Conservation (phyloP, 164 flowering plant species). For the Euptelea pleiosperma region DNA sequence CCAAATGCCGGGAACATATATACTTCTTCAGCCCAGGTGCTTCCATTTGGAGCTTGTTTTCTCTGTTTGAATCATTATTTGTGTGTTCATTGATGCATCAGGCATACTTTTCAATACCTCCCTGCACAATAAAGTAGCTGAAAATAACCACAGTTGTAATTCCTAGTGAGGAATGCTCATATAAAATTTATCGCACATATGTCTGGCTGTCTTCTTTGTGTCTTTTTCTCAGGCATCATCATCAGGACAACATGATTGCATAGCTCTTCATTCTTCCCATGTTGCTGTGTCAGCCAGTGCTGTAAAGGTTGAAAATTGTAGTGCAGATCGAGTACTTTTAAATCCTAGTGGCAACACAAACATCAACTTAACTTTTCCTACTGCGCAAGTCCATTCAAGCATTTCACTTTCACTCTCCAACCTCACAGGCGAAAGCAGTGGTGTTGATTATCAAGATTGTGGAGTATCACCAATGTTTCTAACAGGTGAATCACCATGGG, state of each 20-base stretch:
- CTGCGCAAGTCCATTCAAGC: conserved; percentile 44
- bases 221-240: conserved; percentile 33
- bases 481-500: conserved; percentile 60
- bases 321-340: conserved; percentile 27
- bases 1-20: too few relatives aligned
- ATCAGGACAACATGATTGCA: conserved; percentile 35
- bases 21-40: too few relatives aligned
- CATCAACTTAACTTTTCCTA: conserved; percentile 38
- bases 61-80: too few relatives aligned
- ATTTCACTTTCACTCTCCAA: conserved; percentile 51
- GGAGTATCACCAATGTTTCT: conserved; percentile 54
- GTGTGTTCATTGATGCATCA: too few relatives aligned
- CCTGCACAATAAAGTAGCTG: too few relatives aligned
- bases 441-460: conserved; percentile 69
- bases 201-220: conserved; percentile 3
- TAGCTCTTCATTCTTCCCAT: conserved; percentile 35
- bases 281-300: conserved; percentile 26
- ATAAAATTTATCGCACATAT: too few relatives aligned
- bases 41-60: too few relatives aligned
- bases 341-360: conserved; percentile 36
- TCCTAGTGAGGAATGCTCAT: too few relatives aligned
- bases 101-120: too few relatives aligned
- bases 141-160: too few relatives aligned
- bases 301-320: conserved; percentile 29
- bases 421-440: conserved; percentile 60